A percentile compares a stretch with the other conserved stretches of the same genome.
Evolutionary conservation across 2,329 filamentous ascomycete species (phyloP).

Genomic region (Ascochyta rabiei): DNA sequence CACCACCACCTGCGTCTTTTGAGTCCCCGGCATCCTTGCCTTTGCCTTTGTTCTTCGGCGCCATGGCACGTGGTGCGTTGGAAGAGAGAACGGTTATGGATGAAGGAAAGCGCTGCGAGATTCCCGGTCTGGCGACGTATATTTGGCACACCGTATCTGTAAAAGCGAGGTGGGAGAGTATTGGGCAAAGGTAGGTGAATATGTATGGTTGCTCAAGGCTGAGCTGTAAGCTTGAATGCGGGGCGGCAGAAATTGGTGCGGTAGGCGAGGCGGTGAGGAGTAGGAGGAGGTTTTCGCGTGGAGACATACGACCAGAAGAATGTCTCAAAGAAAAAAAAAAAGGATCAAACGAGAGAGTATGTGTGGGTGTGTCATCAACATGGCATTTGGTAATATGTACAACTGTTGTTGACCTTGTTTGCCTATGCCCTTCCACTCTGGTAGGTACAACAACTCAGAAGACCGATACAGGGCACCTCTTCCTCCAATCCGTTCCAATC

Average conservation of each 20-base stretch:
- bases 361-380: background rate
- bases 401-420: background rate
- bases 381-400: constrained; percentile 12
- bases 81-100: background rate
- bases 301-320: too few species aligned
- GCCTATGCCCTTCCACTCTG: background rate
- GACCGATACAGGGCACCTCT: constrained; percentile 9
- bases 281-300: too few species aligned
- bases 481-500: constrained; percentile 40
- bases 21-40: constrained; percentile 29
- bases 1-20: constrained; percentile 48
- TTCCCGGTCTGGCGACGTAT: too few species aligned
- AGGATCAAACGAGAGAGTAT: too few species aligned
- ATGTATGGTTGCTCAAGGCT: too few species aligned
- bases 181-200: background rate
- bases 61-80: constrained; percentile 18
- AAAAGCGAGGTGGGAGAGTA: background rate
- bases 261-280: too few species aligned
- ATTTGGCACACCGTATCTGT: background rate
- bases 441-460: constrained; percentile 11
- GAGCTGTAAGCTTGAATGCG: background rate
- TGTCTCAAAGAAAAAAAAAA: too few species aligned
- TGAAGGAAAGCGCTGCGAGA: background rate
- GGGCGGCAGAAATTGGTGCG: background rate
- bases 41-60: constrained; percentile 39